Percentiles rank a stretch among this genome's conserved stretches.
Evolutionary conservation across 768 basidiomycete genomes (phyloP).

Genomic region (Leccinum uliginosum): DNA sequence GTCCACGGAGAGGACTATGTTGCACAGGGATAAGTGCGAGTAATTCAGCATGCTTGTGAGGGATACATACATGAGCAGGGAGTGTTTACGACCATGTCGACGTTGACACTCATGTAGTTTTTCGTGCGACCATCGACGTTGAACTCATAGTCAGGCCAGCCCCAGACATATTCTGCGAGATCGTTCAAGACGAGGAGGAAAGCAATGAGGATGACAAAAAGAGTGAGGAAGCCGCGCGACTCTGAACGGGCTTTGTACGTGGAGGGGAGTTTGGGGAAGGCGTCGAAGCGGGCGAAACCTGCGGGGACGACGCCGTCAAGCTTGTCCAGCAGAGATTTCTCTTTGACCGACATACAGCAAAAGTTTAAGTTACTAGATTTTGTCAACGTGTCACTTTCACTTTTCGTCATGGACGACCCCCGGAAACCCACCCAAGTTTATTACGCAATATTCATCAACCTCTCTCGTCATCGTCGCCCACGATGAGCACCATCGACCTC

Average conservation of each 20-base stretch:
- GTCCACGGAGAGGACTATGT: conserved; percentile 78
- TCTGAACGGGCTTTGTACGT: conserved; percentile 78
- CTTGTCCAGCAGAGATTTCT: conserved; percentile 47
- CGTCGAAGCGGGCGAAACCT: conserved; percentile 69
- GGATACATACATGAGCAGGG: conserved; percentile 79
- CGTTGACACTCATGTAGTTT: conserved; percentile 76
- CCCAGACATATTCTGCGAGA: conserved; percentile 87
- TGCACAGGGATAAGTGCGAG: neutral
- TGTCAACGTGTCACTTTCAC: conserved; percentile 11
- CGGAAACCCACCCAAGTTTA: conserved; percentile 5
- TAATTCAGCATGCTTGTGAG: neutral
- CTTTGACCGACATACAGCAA: neutral
- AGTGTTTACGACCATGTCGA: conserved; percentile 91
- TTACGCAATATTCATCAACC: conserved; percentile 16
- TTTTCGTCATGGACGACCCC: conserved; percentile 7
- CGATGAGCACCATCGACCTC: conserved; percentile 21
- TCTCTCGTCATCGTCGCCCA: conserved; percentile 12
- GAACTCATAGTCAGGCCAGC: conserved; percentile 89
- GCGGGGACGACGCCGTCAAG: conserved; percentile 57
- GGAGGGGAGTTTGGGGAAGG: conserved; percentile 80
- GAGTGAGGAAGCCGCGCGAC: conserved; percentile 75
- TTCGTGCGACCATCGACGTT: conserved; percentile 66
- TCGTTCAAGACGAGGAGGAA: conserved; percentile 82
- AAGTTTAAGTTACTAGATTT: neutral
- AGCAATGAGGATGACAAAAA: conserved; percentile 63